Base-by-base conservation (phyloP, 2,329 filamentous ascomycete genomes). In the Epichloe elymi region DNA sequence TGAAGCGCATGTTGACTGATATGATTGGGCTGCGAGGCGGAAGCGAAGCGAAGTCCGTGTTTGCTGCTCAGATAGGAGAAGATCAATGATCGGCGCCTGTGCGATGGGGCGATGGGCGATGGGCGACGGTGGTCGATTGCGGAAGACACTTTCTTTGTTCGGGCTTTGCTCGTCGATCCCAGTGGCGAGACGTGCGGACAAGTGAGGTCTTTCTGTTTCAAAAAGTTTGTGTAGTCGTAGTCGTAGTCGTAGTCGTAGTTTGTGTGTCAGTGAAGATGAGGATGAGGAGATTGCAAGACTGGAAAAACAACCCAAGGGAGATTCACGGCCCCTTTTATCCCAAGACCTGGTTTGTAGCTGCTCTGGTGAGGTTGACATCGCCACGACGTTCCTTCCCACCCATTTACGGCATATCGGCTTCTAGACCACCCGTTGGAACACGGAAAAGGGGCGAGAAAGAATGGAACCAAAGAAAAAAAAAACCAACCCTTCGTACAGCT, bases 1-100 rank as follows among this genome's bases (percentile, higher is more conserved):
- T 50, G 56, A 61, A 60, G 37, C 54, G 61, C 62, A 65, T 65
- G 2, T 36, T 19, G 39, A 19, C 17, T 39, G 15, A 23, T 23
- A 6, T 23, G 23, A 15, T 45, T 49, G 40, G 40, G 11, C 17
- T 37, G 15, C 19, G 40, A 23, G 20, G 10, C 40, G 10, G 5
- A 19, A 8, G 15, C 7, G 23, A 37, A 30, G 17, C 39, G 12
- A 44, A 26, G 30, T 20, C 12, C 20, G 26, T 40, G 38, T 41
- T 12, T 23, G 17, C n/a, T 17, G 33, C 17, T 10, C 8, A 6
- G n/a, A 2, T 17, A 17, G 10, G 46, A 37, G 15, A 15, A 37
- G 7, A 7, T 8, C 2, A 1, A 10, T 15, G n/a, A 23, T 35
- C 17, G n/a, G 45, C 33, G 17, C 4, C 6, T 14, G 33, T 20